phyloP scores from a whole-genome alignment of 1,139 yeast species.

The Geotrichum cucujoidarum region DNA sequence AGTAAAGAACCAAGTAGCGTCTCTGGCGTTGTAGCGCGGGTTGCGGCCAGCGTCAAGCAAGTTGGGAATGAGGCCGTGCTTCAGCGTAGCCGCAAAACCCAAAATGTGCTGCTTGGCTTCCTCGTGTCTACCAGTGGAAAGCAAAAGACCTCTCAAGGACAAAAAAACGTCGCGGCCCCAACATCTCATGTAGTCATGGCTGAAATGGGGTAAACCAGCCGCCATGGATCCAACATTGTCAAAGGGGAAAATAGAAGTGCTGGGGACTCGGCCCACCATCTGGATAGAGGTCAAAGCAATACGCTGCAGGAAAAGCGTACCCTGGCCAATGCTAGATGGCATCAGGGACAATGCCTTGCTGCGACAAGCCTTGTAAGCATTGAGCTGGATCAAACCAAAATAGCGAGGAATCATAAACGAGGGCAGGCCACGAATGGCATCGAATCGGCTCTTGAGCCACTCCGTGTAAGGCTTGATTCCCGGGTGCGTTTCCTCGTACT shows the following conservation, averaged over 20 bases:
- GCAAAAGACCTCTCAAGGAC: constrained; percentile 71
- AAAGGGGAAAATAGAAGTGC: constrained; percentile 70
- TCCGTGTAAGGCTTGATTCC: constrained; percentile 50
- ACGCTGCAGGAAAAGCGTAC: constrained; percentile 72
- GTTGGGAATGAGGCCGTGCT: constrained; percentile 94
- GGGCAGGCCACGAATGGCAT: constrained; percentile 64
- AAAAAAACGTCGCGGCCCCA: constrained; percentile 98
- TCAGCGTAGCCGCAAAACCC: constrained; percentile 84
- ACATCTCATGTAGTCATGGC: constrained; percentile 86
- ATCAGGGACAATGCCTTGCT: constrained; percentile 58
- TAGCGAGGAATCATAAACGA: constrained; percentile 79
- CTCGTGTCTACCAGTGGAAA: constrained; percentile 71
- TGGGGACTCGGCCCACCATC: constrained; percentile 72
- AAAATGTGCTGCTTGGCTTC: constrained; percentile 79
- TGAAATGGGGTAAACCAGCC: constrained; percentile 94
- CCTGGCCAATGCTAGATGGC: constrained; percentile 49
- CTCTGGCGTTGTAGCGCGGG: constrained; percentile 94
- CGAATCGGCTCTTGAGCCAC: constrained; percentile 68
- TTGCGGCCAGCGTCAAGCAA: constrained; percentile 86
- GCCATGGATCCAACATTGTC: constrained; percentile 68
- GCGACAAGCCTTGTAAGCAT: constrained; percentile 77
- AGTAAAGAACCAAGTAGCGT: constrained; percentile 92
- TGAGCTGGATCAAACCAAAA: constrained; percentile 73
- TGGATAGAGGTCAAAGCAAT: constrained; percentile 81
- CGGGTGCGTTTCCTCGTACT: constrained; percentile 46